These are phyloP conservation scores for Entomortierella beljakovae DNA, from an alignment of 192 early-diverging fungal species.

Conservation along the genomic window DNA sequence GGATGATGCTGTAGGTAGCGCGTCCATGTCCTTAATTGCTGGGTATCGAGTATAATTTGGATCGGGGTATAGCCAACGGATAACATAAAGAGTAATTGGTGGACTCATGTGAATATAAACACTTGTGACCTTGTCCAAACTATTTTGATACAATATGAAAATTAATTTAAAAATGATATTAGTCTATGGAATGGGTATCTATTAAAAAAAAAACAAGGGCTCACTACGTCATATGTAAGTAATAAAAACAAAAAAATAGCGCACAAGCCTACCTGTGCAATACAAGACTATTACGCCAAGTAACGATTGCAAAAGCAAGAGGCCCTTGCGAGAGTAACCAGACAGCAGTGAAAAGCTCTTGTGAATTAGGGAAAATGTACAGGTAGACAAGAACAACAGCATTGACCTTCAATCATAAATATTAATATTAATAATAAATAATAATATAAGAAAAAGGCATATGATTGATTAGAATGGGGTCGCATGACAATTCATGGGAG, in stretches of 20 bases:
- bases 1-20: slow-evolving; percentile 25
- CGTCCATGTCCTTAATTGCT: slow-evolving; percentile 58
- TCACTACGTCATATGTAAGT: background rate
- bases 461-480: slow-evolving; percentile 2
- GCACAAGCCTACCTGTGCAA: slow-evolving; percentile 30
- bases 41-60: slow-evolving; percentile 53
- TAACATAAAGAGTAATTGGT: slow-evolving; percentile 63
- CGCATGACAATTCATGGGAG: background rate
- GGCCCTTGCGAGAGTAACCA: slow-evolving; percentile 70
- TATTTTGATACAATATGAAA: slow-evolving; percentile 46
- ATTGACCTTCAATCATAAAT: slow-evolving; percentile 56
- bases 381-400: slow-evolving; percentile 63
- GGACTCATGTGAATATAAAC: slow-evolving; percentile 75
- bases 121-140: slow-evolving; percentile 75
- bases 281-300: slow-evolving; percentile 63
- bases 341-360: slow-evolving; percentile 39
- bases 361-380: slow-evolving; percentile 60
- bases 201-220: background rate
- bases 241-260: background rate
- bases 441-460: no score
- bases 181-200: no score
- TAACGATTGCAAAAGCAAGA: slow-evolving; percentile 73
- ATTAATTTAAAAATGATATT: background rate
- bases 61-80: slow-evolving; percentile 69
- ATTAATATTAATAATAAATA: no score